Evolutionary conservation across 805 yeast species (phyloP), one percentile per base, ranked within the genome.

Genomic region (Candida yuanshanica): DNA sequence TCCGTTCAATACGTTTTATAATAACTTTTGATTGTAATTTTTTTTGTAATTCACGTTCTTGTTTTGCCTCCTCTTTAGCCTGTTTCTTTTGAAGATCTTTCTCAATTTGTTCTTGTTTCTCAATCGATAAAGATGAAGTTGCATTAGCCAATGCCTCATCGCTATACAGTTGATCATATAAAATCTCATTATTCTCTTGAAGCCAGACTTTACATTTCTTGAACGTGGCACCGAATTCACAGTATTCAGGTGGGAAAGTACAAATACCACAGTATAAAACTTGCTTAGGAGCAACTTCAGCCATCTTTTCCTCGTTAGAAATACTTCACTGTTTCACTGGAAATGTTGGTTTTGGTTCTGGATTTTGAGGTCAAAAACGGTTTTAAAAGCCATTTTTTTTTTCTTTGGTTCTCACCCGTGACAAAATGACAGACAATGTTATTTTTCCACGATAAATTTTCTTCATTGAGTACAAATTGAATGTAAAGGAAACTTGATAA

Each of bases 181-280:
- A 58, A 13, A 75, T 83, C 2, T 68, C 63, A 51, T 87, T 70
- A 37, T 72, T 67, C 32, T 74, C 77, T 43, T 74, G 67, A 34
- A 91, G 70, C 95, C 96, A 88, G 18, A 74, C 78, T 53, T 84
- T 87, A 66, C 98, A 90, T 57, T 86, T 78, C 58, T 81, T 82
- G 62, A 85, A 72, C 21, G 80, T 66, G 35, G 83, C 85, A 11
- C 95, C 93, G 58, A 90, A 90, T 59, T 91, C 97, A 66, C 98
- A 90, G 65, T 81, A 90, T 44, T 80, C 96, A 4, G 87, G 87
- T n/a, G 96, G 95, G 57, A 75, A 81, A 2, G 87, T 65, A 59
- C 96, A 87, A 12, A 86, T 75, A 5, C 78, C 88, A 60, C 96
- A 87, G 65, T 87, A 87, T 13, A 73, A 55, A 17, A 81, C 75